These are phyloP conservation scores for Lupinus albus DNA, from an alignment of 306 rosid genomes.

Conservation along the genomic window DNA sequence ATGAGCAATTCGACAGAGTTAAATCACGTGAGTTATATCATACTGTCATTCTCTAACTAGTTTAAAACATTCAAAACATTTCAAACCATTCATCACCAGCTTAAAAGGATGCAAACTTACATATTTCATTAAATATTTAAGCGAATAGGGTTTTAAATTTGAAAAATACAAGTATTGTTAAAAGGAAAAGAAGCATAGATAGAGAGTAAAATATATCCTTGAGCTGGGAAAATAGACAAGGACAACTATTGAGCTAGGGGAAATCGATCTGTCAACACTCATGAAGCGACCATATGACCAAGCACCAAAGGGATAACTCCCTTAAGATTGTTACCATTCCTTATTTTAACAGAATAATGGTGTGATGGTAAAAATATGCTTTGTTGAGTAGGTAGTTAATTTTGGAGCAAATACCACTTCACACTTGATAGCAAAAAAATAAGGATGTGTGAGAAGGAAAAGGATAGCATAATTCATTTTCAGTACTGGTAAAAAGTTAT, in stretches of 20 bases:
- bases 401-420: not conserved
- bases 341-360: slow-evolving; percentile 1
- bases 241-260: not conserved
- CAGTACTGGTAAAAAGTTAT: not conserved
- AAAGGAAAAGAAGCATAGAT: not conserved
- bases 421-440: not conserved
- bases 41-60: not conserved
- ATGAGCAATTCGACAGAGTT: not conserved
- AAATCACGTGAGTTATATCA: not conserved
- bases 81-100: not conserved
- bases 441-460: slow-evolving; percentile 2
- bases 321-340: not conserved
- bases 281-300: slow-evolving; percentile 17
- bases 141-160: not conserved
- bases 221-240: slow-evolving; percentile 15
- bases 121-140: not conserved
- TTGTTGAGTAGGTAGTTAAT: not conserved
- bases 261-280: not conserved
- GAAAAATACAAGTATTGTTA: not conserved
- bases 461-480: slow-evolving; percentile 3
- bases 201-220: not conserved
- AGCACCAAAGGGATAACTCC: slow-evolving; percentile 12
- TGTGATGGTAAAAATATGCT: not conserved
- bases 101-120: not conserved
- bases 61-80: not conserved